These are phyloP conservation scores for Lepidium campestre DNA, from an alignment of 441 rosid genomes.

Conservation along the genomic window DNA sequence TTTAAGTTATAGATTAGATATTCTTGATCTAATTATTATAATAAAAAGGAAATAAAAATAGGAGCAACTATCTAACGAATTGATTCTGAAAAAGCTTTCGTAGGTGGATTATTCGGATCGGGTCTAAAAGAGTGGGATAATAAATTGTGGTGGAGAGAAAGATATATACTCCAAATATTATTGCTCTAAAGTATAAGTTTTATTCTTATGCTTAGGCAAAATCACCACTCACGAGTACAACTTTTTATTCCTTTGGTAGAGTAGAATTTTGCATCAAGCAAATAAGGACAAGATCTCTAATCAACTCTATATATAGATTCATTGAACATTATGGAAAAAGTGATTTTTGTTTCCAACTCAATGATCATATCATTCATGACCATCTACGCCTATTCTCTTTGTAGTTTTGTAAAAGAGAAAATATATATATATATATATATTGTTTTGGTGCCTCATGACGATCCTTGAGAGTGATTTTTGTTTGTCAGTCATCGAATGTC, in stretches of 20 bases:
- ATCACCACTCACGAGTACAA: conserved; percentile 8
- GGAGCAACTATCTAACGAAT: conserved; percentile 18
- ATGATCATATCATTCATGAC: conserved; percentile 11
- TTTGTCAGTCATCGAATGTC: conserved; percentile 2
- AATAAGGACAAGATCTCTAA: conserved; percentile 14
- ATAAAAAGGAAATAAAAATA: no score
- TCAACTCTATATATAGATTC: conserved; percentile 1
- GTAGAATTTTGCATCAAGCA: conserved; percentile 10
- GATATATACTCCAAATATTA: conserved; percentile 1
- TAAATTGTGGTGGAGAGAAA: conserved; percentile 3
- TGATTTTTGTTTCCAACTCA: neutral
- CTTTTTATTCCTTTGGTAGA: conserved; percentile 2
- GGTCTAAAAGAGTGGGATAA: neutral
- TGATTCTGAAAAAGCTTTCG: conserved; percentile 16
- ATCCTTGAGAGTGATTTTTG: conserved; percentile 2
- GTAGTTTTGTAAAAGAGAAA: conserved; percentile 7
- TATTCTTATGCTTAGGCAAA: conserved; percentile 23
- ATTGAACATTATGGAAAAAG: conserved; percentile 10
- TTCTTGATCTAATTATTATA: no score
- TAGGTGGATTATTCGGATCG: conserved; percentile 23
- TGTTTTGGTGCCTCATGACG: conserved; percentile 2
- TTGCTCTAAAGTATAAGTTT: neutral
- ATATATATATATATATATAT: neutral
- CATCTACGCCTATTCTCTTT: neutral
- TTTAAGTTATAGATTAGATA: no score